A percentile compares a stretch with the other conserved stretches of the same genome.
Evolutionary conservation across 108 stramenopile genomes (phyloP).

Genomic region (Cyclotella cryptica): DNA sequence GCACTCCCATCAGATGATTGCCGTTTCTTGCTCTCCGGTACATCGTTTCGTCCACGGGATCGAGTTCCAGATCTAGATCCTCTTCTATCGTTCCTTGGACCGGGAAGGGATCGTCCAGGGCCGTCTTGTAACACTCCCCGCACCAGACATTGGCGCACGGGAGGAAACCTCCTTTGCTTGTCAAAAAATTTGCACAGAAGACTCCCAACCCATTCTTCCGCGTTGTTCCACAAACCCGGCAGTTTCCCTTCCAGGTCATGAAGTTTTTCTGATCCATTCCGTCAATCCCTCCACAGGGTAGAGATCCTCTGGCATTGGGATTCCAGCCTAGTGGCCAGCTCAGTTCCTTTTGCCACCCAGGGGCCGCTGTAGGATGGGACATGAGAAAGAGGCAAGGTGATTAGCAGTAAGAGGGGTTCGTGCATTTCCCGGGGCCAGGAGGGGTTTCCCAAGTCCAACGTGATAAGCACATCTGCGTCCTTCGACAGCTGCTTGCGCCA

Average conservation of each 20-base stretch:
- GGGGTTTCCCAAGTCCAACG: not conserved
- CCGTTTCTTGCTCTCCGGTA: slow-evolving; percentile 20
- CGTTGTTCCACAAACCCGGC: slow-evolving; percentile 39
- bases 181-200: slow-evolving; percentile 59
- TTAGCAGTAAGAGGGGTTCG: slow-evolving; percentile 22
- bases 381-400: slow-evolving; percentile 56
- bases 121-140: slow-evolving; percentile 38
- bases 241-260: slow-evolving; percentile 34
- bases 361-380: slow-evolving; percentile 33
- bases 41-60: not conserved
- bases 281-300: not conserved
- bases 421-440: slow-evolving; percentile 19
- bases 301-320: slow-evolving; percentile 18
- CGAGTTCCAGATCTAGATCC: not conserved
- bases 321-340: slow-evolving; percentile 8
- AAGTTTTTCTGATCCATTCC: slow-evolving; percentile 57
- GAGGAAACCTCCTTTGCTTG: slow-evolving; percentile 13
- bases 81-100: slow-evolving; percentile 25
- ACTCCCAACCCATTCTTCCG: slow-evolving; percentile 32
- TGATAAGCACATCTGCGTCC: slow-evolving; percentile 32
- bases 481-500: slow-evolving; percentile 19
- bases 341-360: slow-evolving; percentile 1
- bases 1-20: too few species aligned
- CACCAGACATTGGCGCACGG: slow-evolving; percentile 49
- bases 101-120: slow-evolving; percentile 16